Conservation (phyloP, 2,329 filamentous ascomycete species). For the Beauveria australis region DNA sequence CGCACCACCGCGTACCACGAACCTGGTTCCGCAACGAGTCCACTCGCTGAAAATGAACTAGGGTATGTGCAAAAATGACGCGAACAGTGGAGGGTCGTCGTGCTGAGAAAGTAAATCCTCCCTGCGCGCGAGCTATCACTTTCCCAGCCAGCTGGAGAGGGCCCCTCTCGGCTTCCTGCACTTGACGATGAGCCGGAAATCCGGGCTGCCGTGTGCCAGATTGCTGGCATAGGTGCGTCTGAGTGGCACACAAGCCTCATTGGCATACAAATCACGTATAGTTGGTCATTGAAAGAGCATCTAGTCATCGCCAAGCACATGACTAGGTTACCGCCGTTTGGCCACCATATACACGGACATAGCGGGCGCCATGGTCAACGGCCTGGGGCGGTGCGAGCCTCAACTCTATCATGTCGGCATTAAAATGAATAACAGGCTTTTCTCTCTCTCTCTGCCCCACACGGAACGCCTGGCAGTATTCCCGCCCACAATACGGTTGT, state of each 20-base stretch:
- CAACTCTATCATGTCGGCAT: conserved; percentile 6
- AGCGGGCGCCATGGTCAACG: not conserved
- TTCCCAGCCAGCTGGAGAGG: conserved; percentile 6
- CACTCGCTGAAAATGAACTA: not conserved
- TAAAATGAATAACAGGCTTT: not conserved
- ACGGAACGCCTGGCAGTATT: conserved; percentile 9
- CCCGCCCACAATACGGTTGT: conserved; percentile 8
- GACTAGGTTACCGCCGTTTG: not conserved
- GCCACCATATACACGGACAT: not conserved
- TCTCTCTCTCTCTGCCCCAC: conserved; percentile 4
- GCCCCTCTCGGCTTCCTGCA: not conserved
- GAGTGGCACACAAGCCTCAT: not conserved
- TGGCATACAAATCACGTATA: not conserved
- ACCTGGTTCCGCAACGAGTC: conserved; percentile 9
- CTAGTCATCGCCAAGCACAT: not conserved
- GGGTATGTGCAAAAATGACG: conserved; percentile 11
- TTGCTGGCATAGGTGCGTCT: not conserved
- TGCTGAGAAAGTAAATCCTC: conserved; percentile 14
- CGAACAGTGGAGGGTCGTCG: not conserved
- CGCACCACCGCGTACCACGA: conserved; percentile 7
- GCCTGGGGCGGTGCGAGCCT: conserved; percentile 2
- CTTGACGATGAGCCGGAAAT: conserved; percentile 2
- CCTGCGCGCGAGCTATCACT: conserved; percentile 20
- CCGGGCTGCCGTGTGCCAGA: not conserved
- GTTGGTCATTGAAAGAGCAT: not conserved